These are phyloP conservation scores for Microdochium trichocladiopsis DNA, from an alignment of 2,329 filamentous ascomycete genomes.

Conservation along the genomic window DNA sequence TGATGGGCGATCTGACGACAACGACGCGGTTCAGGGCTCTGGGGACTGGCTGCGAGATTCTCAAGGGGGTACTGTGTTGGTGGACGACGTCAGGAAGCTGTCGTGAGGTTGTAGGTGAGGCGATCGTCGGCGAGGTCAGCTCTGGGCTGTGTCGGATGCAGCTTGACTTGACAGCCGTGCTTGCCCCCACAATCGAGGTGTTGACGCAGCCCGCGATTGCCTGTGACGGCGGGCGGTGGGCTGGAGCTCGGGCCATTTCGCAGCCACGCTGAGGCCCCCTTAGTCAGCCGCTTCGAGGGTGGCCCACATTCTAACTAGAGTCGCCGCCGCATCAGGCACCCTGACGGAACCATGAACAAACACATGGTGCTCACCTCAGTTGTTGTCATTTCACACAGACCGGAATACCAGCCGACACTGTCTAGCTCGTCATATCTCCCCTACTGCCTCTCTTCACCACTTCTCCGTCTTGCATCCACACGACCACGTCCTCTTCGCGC, in stretches of 20 bases:
- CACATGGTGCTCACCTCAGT: too few species aligned
- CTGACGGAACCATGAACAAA: too few species aligned
- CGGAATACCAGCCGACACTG: too few species aligned
- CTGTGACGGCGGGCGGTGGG: not conserved
- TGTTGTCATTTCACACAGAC: too few species aligned
- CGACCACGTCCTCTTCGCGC: constrained; percentile 16
- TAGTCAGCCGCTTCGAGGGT: not conserved
- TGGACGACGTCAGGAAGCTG: too few species aligned
- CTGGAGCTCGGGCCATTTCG: not conserved
- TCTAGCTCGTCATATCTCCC: not conserved
- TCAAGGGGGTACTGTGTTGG: too few species aligned
- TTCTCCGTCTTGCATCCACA: constrained; percentile 15
- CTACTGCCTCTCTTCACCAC: constrained; percentile 4
- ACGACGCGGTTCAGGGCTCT: too few species aligned
- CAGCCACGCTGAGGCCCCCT: not conserved
- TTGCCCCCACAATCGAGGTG: not conserved
- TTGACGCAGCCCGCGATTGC: constrained; percentile 1
- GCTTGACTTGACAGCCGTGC: not conserved
- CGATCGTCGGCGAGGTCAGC: not conserved
- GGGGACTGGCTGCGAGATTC: not conserved
- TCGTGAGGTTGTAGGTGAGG: not conserved
- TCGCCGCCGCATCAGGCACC: not conserved
- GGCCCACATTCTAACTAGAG: not conserved
- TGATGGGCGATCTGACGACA: not conserved
- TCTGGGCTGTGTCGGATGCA: not conserved